A percentile compares a stretch with the other conserved stretches of the same genome.
phyloP scores from a whole-genome alignment of 257 asterid species.

The Misopates orontium region DNA sequence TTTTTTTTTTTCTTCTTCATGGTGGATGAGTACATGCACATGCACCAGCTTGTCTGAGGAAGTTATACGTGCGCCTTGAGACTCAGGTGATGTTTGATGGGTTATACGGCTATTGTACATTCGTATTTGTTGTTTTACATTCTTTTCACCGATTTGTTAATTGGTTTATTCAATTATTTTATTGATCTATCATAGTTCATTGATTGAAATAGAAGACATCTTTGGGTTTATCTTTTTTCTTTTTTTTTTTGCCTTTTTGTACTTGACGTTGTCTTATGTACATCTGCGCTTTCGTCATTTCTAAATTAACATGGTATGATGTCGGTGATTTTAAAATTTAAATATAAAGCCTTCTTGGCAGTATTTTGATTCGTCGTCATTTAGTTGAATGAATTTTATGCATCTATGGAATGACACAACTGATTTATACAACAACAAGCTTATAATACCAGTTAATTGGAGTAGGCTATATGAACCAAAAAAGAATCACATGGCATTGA shows the following conservation, averaged over 20 bases:
- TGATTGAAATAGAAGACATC: slow-evolving; percentile 1
- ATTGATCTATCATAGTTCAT: slow-evolving; percentile 1
- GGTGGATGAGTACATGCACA: too few species aligned
- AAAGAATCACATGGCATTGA: too few species aligned
- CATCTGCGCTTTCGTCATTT: not conserved
- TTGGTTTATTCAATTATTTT: slow-evolving; percentile 19
- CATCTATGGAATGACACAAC: too few species aligned
- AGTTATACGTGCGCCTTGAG: slow-evolving; percentile 28
- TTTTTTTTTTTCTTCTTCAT: too few species aligned
- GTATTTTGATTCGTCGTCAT: too few species aligned
- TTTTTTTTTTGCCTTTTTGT: not conserved
- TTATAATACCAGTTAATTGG: too few species aligned
- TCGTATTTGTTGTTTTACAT: slow-evolving; percentile 54
- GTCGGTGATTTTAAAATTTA: not conserved
- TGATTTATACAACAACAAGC: too few species aligned
- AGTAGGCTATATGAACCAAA: too few species aligned
- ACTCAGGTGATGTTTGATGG: slow-evolving; percentile 31
- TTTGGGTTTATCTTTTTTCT: not conserved
- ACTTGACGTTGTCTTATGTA: slow-evolving; percentile 7
- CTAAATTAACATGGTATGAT: not conserved
- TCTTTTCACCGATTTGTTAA: slow-evolving; percentile 19
- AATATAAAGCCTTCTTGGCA: not conserved
- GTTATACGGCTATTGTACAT: slow-evolving; percentile 54
- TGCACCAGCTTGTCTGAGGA: slow-evolving; percentile 24
- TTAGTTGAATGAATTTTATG: too few species aligned